Percentiles rank a stretch among this genome's conserved stretches.
phyloP scores from a whole-genome alignment of 768 basidiomycete genomes.

The Melanogaster broomeanus region DNA sequence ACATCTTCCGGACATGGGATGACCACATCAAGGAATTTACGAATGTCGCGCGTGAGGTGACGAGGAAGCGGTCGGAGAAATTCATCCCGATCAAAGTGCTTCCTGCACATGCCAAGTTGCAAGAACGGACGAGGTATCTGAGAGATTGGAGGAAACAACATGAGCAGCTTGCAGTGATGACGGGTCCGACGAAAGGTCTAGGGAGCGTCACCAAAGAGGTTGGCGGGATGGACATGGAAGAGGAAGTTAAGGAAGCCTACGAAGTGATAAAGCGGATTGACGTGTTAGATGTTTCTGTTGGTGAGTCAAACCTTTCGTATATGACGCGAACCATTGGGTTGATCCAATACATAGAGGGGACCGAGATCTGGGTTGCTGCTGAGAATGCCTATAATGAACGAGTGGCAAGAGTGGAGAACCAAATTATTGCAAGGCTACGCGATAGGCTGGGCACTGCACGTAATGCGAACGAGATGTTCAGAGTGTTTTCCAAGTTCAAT shows the following conservation, averaged over 20 bases:
- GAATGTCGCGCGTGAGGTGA: constrained; percentile 90
- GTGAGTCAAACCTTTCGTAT: constrained; percentile 44
- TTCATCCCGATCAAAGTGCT: constrained; percentile 97
- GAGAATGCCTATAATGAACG: constrained; percentile 98
- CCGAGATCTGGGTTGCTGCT: constrained; percentile 96
- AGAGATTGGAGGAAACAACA: constrained; percentile 96
- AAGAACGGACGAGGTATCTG: constrained; percentile 84
- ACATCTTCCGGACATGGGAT: constrained; percentile 87
- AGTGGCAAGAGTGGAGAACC: constrained; percentile 96
- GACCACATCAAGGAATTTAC: constrained; percentile 91
- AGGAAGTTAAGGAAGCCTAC: constrained; percentile 94
- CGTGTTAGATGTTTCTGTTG: constrained; percentile 90
- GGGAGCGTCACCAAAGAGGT: constrained; percentile 72
- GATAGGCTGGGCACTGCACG: constrained; percentile 93
- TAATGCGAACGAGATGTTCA: constrained; percentile 99
- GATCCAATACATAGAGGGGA: constrained; percentile 67
- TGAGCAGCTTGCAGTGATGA: constrained; percentile 97
- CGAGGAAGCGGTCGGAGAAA: constrained; percentile 83
- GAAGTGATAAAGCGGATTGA: constrained; percentile 97
- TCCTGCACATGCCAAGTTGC: constrained; percentile 87
- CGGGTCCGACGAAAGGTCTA: constrained; percentile 87
- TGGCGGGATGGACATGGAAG: constrained; percentile 96
- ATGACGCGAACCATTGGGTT: not conserved
- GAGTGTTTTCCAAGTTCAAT: constrained; percentile 98
- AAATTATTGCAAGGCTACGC: constrained; percentile 91